Evolutionary conservation across 2,329 filamentous ascomycete genomes (phyloP), one percentile per base, ranked within the genome.

Genomic region (Torrubiellomyces zombiae): DNA sequence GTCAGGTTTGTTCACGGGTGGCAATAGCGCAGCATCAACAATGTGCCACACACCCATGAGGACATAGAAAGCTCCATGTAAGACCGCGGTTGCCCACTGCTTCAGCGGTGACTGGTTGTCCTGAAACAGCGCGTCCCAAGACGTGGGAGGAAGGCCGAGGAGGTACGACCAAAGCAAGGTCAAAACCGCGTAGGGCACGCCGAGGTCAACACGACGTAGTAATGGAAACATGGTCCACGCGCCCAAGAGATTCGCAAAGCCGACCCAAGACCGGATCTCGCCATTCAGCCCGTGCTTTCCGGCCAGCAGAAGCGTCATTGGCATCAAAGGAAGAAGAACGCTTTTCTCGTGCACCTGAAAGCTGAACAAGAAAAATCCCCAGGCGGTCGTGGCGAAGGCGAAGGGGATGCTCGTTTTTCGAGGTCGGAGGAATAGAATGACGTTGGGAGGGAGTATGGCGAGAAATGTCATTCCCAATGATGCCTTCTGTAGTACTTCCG

Each of bases 341-440:
- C 85, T 94, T 63, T 98, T 98, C 55, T 98, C 89, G 42, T 98
- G 89, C 0, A 98, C 91, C 46, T 98, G 89, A 48, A 92, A 98
- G 40, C 82, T 91, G 55, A 91, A 95, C 10, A 98, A 60, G 48
- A 95, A 98, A 59, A 98, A 98, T 0, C 78, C 86, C 89, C 89
- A 98, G 2, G 85, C 79, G 0, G 80, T 83, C 2, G 78, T 66
- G 2, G 85, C 76, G 29, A 95, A 69, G 0, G 80, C 80, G 18
- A 80, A 64, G 1, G 83, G 83, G 9, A 95, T 54, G 4, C 89
- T 60, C 20, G 75, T 67, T 38, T 76, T 85, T 23, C 69, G 67
- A 0, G 89, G 89, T 24, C 73, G 73, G 28, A 82, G 46, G 45
- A 93, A 79, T 15, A 95, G 63, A 24, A 93, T 63, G 4, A 76